These are phyloP conservation scores for Fusarium oxysporum DNA, from an alignment of 2,329 filamentous ascomycete genomes.

Conservation along the genomic window DNA sequence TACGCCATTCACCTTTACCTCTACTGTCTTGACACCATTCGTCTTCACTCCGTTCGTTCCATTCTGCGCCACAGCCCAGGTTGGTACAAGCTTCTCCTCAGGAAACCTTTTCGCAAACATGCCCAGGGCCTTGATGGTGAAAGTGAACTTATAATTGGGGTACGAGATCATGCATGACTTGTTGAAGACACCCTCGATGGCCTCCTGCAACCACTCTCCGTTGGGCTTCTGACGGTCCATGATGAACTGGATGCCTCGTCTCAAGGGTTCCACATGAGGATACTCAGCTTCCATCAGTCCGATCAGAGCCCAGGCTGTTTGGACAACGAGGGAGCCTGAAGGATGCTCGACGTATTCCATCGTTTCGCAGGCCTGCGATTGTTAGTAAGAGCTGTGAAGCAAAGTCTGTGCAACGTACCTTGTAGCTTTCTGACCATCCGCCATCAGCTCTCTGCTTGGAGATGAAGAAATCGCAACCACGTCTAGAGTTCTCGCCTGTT, in stretches of 20 bases:
- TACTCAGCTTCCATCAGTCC: slow-evolving; percentile 85
- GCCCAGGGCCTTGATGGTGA: slow-evolving; percentile 92
- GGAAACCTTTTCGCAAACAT: slow-evolving; percentile 84
- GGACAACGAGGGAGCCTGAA: slow-evolving; percentile 86
- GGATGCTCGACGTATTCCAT: slow-evolving; percentile 80
- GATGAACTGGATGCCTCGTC: slow-evolving; percentile 80
- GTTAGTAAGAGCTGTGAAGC: slow-evolving; percentile 24
- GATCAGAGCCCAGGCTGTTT: slow-evolving; percentile 92
- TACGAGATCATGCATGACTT: slow-evolving; percentile 99
- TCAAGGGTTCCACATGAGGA: slow-evolving; percentile 77
- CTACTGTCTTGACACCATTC: neutral
- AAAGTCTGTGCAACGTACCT: slow-evolving; percentile 55
- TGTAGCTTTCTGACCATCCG: slow-evolving; percentile 97
- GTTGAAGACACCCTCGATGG: slow-evolving; percentile 98
- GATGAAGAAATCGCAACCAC: slow-evolving; percentile 87
- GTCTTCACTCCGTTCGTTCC: neutral
- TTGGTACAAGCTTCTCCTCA: slow-evolving; percentile 64
- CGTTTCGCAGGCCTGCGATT: slow-evolving; percentile 75
- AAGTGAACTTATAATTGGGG: slow-evolving; percentile 98
- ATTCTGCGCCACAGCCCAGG: slow-evolving; percentile 15
- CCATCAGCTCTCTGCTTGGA: slow-evolving; percentile 88
- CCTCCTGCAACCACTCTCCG: slow-evolving; percentile 95
- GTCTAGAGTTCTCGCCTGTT: slow-evolving; percentile 76
- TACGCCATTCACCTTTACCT: neutral
- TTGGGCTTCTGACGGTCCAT: slow-evolving; percentile 87